phyloP scores from a whole-genome alignment of 169 alveolate genomes.

The Pseudocohnilembus persalinus region DNA sequence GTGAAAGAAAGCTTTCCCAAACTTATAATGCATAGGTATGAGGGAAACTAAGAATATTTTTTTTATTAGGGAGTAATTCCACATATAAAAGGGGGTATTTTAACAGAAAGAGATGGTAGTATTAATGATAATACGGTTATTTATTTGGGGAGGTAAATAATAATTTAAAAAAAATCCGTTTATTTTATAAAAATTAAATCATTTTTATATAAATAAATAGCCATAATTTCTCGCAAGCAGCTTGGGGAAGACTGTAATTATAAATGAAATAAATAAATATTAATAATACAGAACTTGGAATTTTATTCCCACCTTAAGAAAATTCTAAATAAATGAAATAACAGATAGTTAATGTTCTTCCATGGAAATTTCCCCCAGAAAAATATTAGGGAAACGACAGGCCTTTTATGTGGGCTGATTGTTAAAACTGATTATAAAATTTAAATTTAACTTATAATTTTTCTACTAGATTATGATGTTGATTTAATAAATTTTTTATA shows the following conservation, averaged over 20 bases:
- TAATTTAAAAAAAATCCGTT: neutral
- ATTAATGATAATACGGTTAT: conserved; percentile 34
- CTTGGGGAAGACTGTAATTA: conserved; percentile 47
- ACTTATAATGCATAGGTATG: conserved; percentile 20
- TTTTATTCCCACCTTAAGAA: conserved; percentile 32
- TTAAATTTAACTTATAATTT: neutral
- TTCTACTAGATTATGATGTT: no score
- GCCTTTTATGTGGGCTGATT: neutral
- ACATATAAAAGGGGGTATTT: conserved; percentile 33
- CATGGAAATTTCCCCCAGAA: neutral
- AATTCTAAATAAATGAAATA: neutral
- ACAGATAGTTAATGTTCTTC: neutral
- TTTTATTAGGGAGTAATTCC: conserved; percentile 40
- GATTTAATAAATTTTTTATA: no score
- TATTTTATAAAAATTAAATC: neutral
- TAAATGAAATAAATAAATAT: conserved; percentile 18
- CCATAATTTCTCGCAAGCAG: conserved; percentile 41
- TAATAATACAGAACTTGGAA: conserved; percentile 42
- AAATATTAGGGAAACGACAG: neutral
- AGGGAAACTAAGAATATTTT: conserved; percentile 22
- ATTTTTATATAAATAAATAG: neutral
- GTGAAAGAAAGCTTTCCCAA: conserved; percentile 31
- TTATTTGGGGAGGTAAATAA: conserved; percentile 28
- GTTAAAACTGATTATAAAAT: neutral
- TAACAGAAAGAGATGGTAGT: conserved; percentile 12